Evolutionary conservation across 2,329 filamentous ascomycete species (phyloP).

Genomic region (Dactylonectria estremocensis): DNA sequence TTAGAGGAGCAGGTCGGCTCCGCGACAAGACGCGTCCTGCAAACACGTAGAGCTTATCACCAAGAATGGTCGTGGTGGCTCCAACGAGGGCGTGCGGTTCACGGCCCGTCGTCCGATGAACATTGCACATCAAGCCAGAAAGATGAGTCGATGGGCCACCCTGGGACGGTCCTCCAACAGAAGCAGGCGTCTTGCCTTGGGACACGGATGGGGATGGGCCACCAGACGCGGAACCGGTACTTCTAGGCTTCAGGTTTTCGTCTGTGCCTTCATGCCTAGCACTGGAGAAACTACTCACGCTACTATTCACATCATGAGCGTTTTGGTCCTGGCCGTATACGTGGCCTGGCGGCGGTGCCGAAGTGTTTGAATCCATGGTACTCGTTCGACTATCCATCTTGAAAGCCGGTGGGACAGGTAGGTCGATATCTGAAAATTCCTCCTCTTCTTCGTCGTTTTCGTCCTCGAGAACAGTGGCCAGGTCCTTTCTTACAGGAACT

Average conservation of each 20-base stretch:
- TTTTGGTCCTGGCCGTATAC: constrained; percentile 54
- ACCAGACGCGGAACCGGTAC: constrained; percentile 68
- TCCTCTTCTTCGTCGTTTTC: constrained; percentile 46
- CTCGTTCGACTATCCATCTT: constrained; percentile 59
- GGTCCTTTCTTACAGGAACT: constrained; percentile 46
- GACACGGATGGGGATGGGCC: constrained; percentile 69
- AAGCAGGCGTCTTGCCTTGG: constrained; percentile 51
- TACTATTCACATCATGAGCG: constrained; percentile 59
- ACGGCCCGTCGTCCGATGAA: constrained; percentile 88
- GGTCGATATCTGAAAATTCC: constrained; percentile 49
- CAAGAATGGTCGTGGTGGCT: constrained; percentile 93
- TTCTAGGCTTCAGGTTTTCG: constrained; percentile 67
- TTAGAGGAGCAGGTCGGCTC: constrained; percentile 84
- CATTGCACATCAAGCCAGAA: constrained; percentile 79
- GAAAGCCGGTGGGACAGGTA: constrained; percentile 26
- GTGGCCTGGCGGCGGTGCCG: constrained; percentile 54
- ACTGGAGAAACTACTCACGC: constrained; percentile 63
- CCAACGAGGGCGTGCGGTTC: constrained; percentile 94
- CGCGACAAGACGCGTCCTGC: constrained; percentile 90
- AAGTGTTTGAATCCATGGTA: constrained; percentile 65
- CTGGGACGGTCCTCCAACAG: constrained; percentile 61
- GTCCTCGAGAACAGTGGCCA: constrained; percentile 52
- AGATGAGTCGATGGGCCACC: constrained; percentile 69
- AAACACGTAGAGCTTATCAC: constrained; percentile 97
- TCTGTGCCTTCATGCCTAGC: constrained; percentile 61